Evolutionary conservation across 2,329 filamentous ascomycete genomes (phyloP).

Genomic region (Calonectria leucothoes): DNA sequence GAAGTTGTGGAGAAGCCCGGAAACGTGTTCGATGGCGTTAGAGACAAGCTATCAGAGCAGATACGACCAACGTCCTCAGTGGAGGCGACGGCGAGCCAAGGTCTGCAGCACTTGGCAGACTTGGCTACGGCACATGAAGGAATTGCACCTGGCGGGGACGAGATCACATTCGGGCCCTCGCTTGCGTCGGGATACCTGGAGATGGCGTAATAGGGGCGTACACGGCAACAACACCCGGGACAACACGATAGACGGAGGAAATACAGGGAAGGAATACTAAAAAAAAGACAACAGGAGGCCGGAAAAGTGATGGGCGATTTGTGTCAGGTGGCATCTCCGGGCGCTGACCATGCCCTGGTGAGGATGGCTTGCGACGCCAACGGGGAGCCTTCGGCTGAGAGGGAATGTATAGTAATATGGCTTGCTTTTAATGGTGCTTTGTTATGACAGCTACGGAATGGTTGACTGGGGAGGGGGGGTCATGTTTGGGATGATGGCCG

Average conservation of each 20-base stretch:
- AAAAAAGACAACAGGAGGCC: background rate
- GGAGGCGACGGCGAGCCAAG: constrained; percentile 59
- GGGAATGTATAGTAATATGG: background rate
- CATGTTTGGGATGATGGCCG: constrained; percentile 2
- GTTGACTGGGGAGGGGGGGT: background rate
- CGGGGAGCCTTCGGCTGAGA: background rate
- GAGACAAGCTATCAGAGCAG: constrained; percentile 54
- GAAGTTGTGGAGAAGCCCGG: constrained; percentile 67
- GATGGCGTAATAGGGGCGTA: constrained; percentile 34
- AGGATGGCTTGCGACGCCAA: background rate
- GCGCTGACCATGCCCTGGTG: background rate
- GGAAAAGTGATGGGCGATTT: background rate
- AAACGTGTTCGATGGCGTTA: constrained; percentile 68
- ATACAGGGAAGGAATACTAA: background rate
- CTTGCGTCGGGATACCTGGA: constrained; percentile 52
- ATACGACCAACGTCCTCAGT: constrained; percentile 50
- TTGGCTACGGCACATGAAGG: constrained; percentile 59
- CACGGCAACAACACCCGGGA: background rate
- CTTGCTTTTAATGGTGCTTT: background rate
- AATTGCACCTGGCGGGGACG: constrained; percentile 43
- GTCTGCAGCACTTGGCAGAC: constrained; percentile 72
- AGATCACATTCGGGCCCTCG: constrained; percentile 47
- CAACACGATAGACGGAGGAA: background rate
- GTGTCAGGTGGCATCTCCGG: background rate
- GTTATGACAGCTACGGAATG: constrained; percentile 1